A percentile compares a stretch with the other conserved stretches of the same genome.
Conservation (phyloP, 1,284 basidiomycete genomes). For the Ganoderma boninense region DNA sequence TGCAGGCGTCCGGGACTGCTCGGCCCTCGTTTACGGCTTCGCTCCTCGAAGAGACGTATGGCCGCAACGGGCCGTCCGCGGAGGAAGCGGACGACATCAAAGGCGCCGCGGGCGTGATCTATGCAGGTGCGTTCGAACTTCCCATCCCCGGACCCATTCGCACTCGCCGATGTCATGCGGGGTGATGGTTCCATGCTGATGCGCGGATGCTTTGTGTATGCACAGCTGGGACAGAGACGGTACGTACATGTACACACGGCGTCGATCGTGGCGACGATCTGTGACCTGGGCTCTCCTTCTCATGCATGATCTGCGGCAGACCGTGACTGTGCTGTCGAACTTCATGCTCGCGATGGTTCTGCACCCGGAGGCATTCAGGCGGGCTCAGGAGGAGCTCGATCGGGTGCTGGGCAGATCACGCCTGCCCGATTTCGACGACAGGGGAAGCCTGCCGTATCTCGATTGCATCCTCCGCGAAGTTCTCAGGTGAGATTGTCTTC, state of each 20-base stretch:
- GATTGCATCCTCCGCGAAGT: constrained; percentile 59
- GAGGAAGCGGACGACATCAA: constrained; percentile 63
- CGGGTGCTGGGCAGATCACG: constrained; percentile 52
- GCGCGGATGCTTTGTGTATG: constrained; percentile 5
- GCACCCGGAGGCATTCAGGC: constrained; percentile 56
- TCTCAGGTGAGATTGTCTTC: constrained; percentile 47
- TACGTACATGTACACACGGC: constrained; percentile 19
- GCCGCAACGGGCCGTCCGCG: constrained; percentile 26
- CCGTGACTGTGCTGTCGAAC: constrained; percentile 51
- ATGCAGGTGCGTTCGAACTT: constrained; percentile 43
- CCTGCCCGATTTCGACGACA: constrained; percentile 57
- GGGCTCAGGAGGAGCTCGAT: constrained; percentile 64
- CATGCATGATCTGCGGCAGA: constrained; percentile 43
- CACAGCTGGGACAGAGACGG: constrained; percentile 45
- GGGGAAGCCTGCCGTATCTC: constrained; percentile 61
- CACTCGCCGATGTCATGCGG: background rate
- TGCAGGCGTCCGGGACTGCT: constrained; percentile 50
- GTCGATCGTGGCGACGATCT: background rate
- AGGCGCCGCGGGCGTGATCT: constrained; percentile 61
- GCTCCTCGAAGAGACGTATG: constrained; percentile 48
- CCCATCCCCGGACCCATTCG: background rate
- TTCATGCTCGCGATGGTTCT: constrained; percentile 61
- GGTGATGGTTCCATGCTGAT: background rate
- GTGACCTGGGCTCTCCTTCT: background rate
- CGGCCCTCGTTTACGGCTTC: constrained; percentile 61